Percentiles rank a stretch among this genome's conserved stretches.
phyloP scores from a whole-genome alignment of 179 eudicot species.

The Carnegiea gigantea region DNA sequence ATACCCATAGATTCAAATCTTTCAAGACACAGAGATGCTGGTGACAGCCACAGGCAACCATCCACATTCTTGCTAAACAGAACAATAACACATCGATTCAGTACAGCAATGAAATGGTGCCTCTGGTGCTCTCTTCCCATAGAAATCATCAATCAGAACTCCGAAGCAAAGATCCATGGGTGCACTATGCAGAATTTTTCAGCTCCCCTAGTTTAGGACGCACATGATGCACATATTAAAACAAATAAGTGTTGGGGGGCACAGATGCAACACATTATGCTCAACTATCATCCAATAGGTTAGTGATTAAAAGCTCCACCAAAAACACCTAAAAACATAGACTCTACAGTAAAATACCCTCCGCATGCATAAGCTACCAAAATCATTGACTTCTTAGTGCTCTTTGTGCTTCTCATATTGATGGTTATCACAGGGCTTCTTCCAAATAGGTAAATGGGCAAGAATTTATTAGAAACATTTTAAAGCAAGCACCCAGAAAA shows the following conservation, averaged over 20 bases:
- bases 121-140: neutral
- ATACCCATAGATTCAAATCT: neutral
- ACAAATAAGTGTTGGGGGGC: neutral
- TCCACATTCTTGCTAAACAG: neutral
- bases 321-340: neutral
- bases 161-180: neutral
- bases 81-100: neutral
- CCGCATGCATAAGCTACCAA: neutral
- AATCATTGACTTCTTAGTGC: neutral
- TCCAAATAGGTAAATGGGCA: neutral
- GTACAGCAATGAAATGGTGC: neutral
- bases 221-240: neutral
- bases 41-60: neutral
- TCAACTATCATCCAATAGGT: neutral
- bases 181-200: neutral
- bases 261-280: neutral
- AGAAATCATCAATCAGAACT: constrained; percentile 6
- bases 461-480: too few species aligned
- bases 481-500: neutral
- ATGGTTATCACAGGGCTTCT: neutral
- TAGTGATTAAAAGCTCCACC: neutral
- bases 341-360: too few species aligned
- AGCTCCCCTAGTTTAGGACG: neutral
- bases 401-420: neutral
- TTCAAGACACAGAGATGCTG: neutral